Percentiles rank a stretch among this genome's conserved stretches.
phyloP scores from a whole-genome alignment of 164 flowering plant species.

The Umbellularia californica region DNA sequence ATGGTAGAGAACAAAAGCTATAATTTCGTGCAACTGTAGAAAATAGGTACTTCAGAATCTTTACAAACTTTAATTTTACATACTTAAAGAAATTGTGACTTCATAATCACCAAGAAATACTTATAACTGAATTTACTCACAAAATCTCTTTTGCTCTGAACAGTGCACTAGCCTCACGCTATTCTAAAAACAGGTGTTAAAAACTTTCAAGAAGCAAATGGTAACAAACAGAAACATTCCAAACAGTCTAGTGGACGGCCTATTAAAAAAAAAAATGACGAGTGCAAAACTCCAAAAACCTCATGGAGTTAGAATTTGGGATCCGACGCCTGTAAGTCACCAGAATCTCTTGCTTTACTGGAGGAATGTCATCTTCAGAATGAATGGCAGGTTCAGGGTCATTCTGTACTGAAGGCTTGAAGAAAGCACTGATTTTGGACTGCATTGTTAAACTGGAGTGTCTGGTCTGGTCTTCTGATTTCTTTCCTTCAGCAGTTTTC shows the following conservation, averaged over 20 bases:
- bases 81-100: neutral
- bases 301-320: slow-evolving; percentile 9
- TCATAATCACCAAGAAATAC: neutral
- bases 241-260: neutral
- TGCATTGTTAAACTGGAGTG: slow-evolving; percentile 30
- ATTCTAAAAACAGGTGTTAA: neutral
- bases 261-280: neutral
- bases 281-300: slow-evolving; percentile 16
- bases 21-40: neutral
- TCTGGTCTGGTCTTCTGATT: neutral
- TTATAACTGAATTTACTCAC: neutral
- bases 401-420: slow-evolving; percentile 29
- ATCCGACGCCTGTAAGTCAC: slow-evolving; percentile 43
- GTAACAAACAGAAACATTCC: neutral
- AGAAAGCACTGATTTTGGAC: slow-evolving; percentile 56
- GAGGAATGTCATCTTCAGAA: slow-evolving; percentile 7
- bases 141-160: neutral
- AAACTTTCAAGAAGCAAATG: neutral
- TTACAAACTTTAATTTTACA: no score
- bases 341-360: slow-evolving; percentile 24
- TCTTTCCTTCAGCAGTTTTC: neutral
- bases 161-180: neutral
- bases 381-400: slow-evolving; percentile 10
- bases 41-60: neutral
- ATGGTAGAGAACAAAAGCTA: neutral